Conservation (phyloP, 192 early-diverging fungal species). For the Thamnidium elegans region DNA sequence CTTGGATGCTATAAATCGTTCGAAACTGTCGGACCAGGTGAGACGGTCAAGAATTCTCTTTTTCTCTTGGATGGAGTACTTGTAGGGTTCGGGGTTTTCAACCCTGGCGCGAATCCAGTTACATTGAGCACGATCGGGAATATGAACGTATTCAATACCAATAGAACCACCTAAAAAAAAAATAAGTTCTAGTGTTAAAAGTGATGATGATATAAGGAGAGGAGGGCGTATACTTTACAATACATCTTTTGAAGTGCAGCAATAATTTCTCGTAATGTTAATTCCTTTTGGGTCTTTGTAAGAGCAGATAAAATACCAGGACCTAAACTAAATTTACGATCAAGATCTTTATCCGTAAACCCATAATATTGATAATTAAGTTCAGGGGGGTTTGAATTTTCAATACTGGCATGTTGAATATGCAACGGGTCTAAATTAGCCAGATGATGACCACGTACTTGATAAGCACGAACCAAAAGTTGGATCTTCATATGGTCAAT, state of each 20-base stretch:
- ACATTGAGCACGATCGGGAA: conserved; percentile 90
- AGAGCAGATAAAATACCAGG: conserved; percentile 92
- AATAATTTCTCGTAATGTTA: conserved; percentile 91
- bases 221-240: conserved; percentile 48
- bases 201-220: neutral
- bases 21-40: conserved; percentile 95
- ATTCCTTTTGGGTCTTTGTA: conserved; percentile 59
- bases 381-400: conserved; percentile 64
- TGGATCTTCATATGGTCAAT: conserved; percentile 98
- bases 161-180: conserved; percentile 65
- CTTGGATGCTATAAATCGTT: conserved; percentile 92
- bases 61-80: conserved; percentile 88
- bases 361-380: conserved; percentile 87
- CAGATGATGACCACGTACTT: conserved; percentile 92
- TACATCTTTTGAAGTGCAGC: conserved; percentile 76
- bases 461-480: conserved; percentile 91
- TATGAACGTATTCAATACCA: conserved; percentile 97
- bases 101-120: conserved; percentile 93
- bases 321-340: conserved; percentile 87
- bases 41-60: conserved; percentile 89
- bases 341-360: conserved; percentile 88
- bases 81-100: conserved; percentile 86
- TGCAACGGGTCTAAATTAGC: conserved; percentile 93
- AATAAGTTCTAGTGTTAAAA: neutral
- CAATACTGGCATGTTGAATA: conserved; percentile 60